Evolutionary conservation across 2,329 filamentous ascomycete genomes (phyloP).

Genomic region (Fusarium sp.): DNA sequence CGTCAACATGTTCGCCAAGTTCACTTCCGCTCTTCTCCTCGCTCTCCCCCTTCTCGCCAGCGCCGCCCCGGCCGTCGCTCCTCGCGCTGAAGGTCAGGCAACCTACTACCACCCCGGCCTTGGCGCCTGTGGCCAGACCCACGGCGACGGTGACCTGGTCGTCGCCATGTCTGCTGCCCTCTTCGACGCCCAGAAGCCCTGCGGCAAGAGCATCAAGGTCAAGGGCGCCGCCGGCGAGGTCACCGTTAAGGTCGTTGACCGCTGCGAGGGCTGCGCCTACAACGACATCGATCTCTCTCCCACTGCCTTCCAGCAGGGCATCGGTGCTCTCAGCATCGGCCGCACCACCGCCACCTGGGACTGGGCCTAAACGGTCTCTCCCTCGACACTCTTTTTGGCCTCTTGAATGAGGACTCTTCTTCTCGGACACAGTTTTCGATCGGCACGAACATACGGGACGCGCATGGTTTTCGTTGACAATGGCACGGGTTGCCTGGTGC

Average conservation of each 20-base stretch:
- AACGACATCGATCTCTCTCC: conserved; percentile 63
- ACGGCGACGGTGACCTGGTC: conserved; percentile 67
- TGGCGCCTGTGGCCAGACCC: conserved; percentile 76
- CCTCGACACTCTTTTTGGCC: not conserved
- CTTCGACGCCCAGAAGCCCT: conserved; percentile 71
- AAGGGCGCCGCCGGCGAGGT: conserved; percentile 59
- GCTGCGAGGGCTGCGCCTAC: conserved; percentile 65
- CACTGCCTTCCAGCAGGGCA: conserved; percentile 60
- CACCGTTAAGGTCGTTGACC: conserved; percentile 76
- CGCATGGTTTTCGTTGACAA: conserved; percentile 4
- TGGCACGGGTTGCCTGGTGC: conserved; percentile 16
- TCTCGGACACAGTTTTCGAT: conserved; percentile 21
- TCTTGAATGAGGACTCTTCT: not conserved
- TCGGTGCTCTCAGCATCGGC: conserved; percentile 44
- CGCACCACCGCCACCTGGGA: conserved; percentile 43
- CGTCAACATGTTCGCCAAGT: conserved; percentile 39
- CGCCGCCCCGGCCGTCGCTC: conserved; percentile 27
- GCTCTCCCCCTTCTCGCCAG: conserved; percentile 32
- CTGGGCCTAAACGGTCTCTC: conserved; percentile 31
- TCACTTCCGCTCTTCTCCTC: conserved; percentile 30
- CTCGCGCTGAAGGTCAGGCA: conserved; percentile 26
- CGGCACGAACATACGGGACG: conserved; percentile 21
- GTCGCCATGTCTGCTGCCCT: conserved; percentile 75
- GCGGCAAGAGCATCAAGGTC: conserved; percentile 74
- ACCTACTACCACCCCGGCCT: conserved; percentile 73